Base-by-base conservation (phyloP, 139 green algal species). In the Raphidocelis subcapitata region DNA sequence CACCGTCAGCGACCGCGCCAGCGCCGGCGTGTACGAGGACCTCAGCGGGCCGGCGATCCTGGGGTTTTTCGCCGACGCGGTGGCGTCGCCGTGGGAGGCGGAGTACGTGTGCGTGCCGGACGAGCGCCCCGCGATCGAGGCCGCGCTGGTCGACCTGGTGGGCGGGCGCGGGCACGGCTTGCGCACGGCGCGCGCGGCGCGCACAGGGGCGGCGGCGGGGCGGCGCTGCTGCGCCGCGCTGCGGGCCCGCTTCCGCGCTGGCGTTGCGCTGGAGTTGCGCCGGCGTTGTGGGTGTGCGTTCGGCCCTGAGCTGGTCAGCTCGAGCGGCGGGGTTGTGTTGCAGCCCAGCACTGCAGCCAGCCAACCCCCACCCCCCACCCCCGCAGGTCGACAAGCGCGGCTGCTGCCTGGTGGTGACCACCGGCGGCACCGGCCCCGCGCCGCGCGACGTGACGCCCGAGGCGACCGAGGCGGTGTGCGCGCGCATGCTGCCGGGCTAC, bases 401-500 rank as follows among this genome's bases (percentile, higher is more conserved):
- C 26, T 97, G 93, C 83, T 94, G 86, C 72, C 65, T 98, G 23
- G 87, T 98, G 52, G 86, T 97, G 2, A 97, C 93, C 3, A 97
- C 92, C 12, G 88, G 88, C 0, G 93, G 93, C 57, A 97, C 93
- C 31, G 93, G 93, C 1, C 93, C 93, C 4, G 86, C 92, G 3
- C 81, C 88, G 0, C 75, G 93, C 3, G 93, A 98, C 57, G 91
- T 97, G n/a, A 98, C 93, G 10, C 93, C 93, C 37, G 93, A 98
- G 54, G 93, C 93, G 3, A 98, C 93, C 31, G 88, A 95, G 75
- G 88, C 90, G 41, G 91, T 98, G 16, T 97, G 93, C 74, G 63
- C 82, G 18, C 79, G 86, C 10, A 93, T 97, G 88, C 92, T 98
- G 86, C 93, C 93, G 1, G 93, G 93, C 2, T 98, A 96, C 68